phyloP scores from a whole-genome alignment of 148 eudicot genomes.

The Hydrangea macrophylla region DNA sequence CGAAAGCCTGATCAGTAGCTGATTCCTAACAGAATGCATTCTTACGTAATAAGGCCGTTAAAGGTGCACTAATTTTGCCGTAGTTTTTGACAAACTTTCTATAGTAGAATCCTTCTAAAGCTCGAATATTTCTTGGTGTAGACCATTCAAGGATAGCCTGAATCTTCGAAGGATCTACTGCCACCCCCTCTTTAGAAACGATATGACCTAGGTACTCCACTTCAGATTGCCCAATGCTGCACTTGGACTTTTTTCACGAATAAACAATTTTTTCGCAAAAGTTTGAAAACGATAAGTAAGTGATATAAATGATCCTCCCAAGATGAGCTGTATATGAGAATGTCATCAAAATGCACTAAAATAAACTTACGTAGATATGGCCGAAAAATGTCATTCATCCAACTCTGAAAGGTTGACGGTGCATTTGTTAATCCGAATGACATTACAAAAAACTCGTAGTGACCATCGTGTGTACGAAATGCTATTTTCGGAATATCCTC shows the following conservation, averaged over 20 bases:
- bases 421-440: background rate
- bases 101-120: background rate
- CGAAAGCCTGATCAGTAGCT: background rate
- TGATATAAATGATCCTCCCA: background rate
- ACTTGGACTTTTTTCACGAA: background rate
- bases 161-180: background rate
- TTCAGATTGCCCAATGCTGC: background rate
- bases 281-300: background rate
- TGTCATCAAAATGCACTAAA: too few relatives aligned
- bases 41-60: too few relatives aligned
- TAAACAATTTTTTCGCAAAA: background rate
- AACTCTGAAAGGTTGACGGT: background rate
- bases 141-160: background rate
- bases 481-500: background rate
- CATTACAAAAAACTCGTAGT: background rate
- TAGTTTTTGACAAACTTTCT: background rate
- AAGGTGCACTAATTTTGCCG: background rate
- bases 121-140: background rate
- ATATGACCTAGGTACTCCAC: slow-evolving; percentile 1
- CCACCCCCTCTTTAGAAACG: background rate
- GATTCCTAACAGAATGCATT: too few relatives aligned
- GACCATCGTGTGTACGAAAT: background rate
- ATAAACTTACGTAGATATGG: background rate
- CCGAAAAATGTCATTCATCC: background rate
- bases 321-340: background rate